Evolutionary conservation across 768 basidiomycete species (phyloP).

Genomic region (Fomitopsis pulvina): DNA sequence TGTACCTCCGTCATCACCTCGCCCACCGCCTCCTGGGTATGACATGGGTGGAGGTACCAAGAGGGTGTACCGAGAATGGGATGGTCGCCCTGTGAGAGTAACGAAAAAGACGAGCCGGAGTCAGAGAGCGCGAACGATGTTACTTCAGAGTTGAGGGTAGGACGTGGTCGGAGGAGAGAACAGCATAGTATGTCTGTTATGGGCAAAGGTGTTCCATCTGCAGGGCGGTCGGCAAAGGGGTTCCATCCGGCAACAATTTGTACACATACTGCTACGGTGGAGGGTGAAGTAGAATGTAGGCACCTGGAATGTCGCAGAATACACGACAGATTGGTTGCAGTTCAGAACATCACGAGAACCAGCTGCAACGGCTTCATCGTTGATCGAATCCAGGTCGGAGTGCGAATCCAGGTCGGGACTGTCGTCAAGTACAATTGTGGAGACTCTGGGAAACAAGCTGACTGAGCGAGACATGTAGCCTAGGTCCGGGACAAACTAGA

Average conservation of each 20-base stretch:
- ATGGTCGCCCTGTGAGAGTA: constrained; percentile 85
- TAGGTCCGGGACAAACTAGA: constrained; percentile 20
- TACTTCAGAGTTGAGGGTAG: constrained; percentile 35
- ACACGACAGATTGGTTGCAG: constrained; percentile 63
- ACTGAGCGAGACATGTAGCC: constrained; percentile 26
- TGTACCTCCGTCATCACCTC: constrained; percentile 58
- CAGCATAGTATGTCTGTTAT: constrained; percentile 51
- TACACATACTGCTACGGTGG: constrained; percentile 57
- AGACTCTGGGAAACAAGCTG: constrained; percentile 9
- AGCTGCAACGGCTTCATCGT: constrained; percentile 35
- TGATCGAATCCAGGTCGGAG: too few relatives aligned
- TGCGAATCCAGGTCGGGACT: too few relatives aligned
- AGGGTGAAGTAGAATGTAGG: constrained; percentile 81
- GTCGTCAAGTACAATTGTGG: too few relatives aligned
- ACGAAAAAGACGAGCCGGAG: constrained; percentile 53
- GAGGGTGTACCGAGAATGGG: constrained; percentile 66
- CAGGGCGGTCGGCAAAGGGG: not conserved
- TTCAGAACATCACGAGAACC: constrained; percentile 25
- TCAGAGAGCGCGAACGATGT: constrained; percentile 51
- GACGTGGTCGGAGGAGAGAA: constrained; percentile 49
- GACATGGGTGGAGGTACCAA: constrained; percentile 90
- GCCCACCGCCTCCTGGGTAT: constrained; percentile 55
- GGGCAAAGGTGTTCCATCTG: constrained; percentile 61
- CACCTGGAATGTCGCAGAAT: constrained; percentile 73
- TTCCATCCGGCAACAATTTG: not conserved